Evolutionary conservation across 192 early-diverging fungal species (phyloP).

Genomic region (Paraglomus brasilianum): DNA sequence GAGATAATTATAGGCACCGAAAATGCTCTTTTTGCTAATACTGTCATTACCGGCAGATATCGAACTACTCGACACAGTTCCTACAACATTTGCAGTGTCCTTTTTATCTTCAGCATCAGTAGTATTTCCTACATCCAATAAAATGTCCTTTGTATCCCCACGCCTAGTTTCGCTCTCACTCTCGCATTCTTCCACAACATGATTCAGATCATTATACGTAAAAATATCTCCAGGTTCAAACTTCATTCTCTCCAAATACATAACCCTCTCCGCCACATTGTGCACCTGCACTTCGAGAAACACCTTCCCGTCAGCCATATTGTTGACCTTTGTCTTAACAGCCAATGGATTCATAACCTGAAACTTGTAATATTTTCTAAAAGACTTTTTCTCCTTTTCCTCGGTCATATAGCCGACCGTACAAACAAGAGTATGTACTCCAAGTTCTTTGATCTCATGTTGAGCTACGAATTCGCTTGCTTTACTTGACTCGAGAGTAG

Average conservation of each 20-base stretch:
- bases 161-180: background rate
- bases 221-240: constrained; percentile 84
- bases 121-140: background rate
- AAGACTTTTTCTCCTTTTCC: constrained; percentile 64
- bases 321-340: constrained; percentile 96
- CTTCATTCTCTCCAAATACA: constrained; percentile 85
- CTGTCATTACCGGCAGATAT: background rate
- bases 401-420: constrained; percentile 74
- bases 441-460: constrained; percentile 96
- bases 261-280: constrained; percentile 73
- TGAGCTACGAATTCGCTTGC: constrained; percentile 74
- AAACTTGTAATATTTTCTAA: constrained; percentile 95
- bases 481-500: constrained; percentile 63
- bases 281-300: constrained; percentile 94
- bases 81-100: background rate
- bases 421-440: constrained; percentile 88
- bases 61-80: background rate
- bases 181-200: constrained; percentile 34
- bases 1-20: constrained; percentile 55
- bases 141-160: constrained; percentile 24
- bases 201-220: constrained; percentile 65
- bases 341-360: constrained; percentile 93
- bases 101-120: background rate
- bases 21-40: constrained; percentile 39
- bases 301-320: constrained; percentile 61